A percentile compares a stretch with the other conserved stretches of the same genome.
Evolutionary conservation across 371 early-diverging fungal genomes (phyloP).

Genomic region (Mortierella sp.): DNA sequence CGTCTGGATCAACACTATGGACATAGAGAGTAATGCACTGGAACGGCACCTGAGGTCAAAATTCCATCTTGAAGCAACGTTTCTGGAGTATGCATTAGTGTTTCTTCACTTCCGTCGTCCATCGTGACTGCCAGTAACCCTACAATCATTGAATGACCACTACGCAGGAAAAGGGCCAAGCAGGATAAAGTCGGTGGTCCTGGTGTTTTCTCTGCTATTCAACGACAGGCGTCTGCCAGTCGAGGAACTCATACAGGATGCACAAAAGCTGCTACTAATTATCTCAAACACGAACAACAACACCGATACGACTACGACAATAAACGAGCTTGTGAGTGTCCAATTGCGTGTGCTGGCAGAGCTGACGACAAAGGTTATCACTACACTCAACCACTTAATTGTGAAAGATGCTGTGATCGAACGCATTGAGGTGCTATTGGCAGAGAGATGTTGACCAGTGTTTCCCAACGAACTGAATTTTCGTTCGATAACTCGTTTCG

Average conservation of each 20-base stretch:
- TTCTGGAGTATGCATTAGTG: slow-evolving; percentile 6
- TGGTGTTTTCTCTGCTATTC: slow-evolving; percentile 15
- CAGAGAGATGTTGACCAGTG: slow-evolving; percentile 17
- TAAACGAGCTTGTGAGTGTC: slow-evolving; percentile 4
- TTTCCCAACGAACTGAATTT: slow-evolving; percentile 13
- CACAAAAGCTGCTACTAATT: slow-evolving; percentile 1
- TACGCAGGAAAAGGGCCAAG: slow-evolving; percentile 13
- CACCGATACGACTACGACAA: slow-evolving; percentile 4
- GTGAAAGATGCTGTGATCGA: slow-evolving; percentile 15
- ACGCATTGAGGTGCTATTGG: slow-evolving; percentile 17
- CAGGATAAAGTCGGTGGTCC: slow-evolving; percentile 15
- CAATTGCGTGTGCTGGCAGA: slow-evolving; percentile 13
- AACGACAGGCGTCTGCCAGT: slow-evolving; percentile 9
- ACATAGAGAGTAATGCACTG: neutral
- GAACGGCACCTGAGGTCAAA: slow-evolving; percentile 7
- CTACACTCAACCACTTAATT: slow-evolving; percentile 14
- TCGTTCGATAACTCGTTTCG: slow-evolving; percentile 8
- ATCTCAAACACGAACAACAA: slow-evolving; percentile 3
- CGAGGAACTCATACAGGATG: neutral
- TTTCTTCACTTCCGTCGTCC: slow-evolving; percentile 22
- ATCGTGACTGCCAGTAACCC: slow-evolving; percentile 22
- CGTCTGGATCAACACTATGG: slow-evolving; percentile 10
- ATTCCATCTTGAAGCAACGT: slow-evolving; percentile 19
- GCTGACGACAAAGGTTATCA: slow-evolving; percentile 1
- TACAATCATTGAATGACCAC: slow-evolving; percentile 16